Conservation (phyloP, 2,329 filamentous ascomycete genomes). For the Fusarium subtropicale region DNA sequence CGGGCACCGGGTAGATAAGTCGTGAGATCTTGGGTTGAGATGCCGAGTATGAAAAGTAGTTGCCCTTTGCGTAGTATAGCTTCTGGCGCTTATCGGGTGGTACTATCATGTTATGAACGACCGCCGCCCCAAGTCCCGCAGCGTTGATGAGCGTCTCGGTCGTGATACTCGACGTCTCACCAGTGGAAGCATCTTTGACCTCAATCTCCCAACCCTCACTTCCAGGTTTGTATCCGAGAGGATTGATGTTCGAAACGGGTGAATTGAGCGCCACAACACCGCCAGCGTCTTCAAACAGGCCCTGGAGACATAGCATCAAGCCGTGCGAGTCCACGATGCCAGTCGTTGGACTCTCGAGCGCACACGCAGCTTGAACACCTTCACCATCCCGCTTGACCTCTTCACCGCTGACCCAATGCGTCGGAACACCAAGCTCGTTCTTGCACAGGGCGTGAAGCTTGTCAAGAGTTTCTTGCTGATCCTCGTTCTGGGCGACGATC, state of each 20-base stretch:
- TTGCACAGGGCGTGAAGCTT: slow-evolving; percentile 61
- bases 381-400: slow-evolving; percentile 78
- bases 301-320: slow-evolving; percentile 84
- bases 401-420: slow-evolving; percentile 71
- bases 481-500: slow-evolving; percentile 87
- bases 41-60: slow-evolving; percentile 87
- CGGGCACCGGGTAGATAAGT: slow-evolving; percentile 88
- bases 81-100: slow-evolving; percentile 65
- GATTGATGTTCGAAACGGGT: slow-evolving; percentile 69
- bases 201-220: slow-evolving; percentile 76
- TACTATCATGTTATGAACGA: slow-evolving; percentile 84
- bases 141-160: slow-evolving; percentile 84
- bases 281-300: slow-evolving; percentile 79
- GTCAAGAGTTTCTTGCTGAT: slow-evolving; percentile 73
- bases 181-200: slow-evolving; percentile 60
- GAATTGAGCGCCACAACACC: slow-evolving; percentile 79
- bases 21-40: slow-evolving; percentile 73
- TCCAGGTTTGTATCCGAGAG: slow-evolving; percentile 59
- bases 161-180: slow-evolving; percentile 70
- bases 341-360: slow-evolving; percentile 83
- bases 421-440: slow-evolving; percentile 68
- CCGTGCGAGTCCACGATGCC: slow-evolving; percentile 91
- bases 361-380: slow-evolving; percentile 74
- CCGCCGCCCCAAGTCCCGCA: slow-evolving; percentile 82
- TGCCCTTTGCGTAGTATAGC: slow-evolving; percentile 90